A percentile compares a stretch with the other conserved stretches of the same genome.
Conservation (phyloP, 1,139 yeast species). For the Suhomyces bolitotheri region DNA sequence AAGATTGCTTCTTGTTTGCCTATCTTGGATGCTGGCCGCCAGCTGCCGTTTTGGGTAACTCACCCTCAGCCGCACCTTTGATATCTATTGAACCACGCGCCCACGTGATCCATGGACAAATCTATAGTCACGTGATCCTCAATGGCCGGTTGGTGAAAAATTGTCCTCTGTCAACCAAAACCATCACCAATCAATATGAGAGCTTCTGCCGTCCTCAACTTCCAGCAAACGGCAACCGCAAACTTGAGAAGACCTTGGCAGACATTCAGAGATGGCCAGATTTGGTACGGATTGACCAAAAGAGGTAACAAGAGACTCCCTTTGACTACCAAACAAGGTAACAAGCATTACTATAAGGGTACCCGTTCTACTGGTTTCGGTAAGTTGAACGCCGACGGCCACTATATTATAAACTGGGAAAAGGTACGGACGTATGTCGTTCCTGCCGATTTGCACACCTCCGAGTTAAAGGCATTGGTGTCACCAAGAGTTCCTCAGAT, state of each 20-base stretch:
- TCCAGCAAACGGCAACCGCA: constrained; percentile 53
- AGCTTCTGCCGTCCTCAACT: constrained; percentile 49
- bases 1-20: constrained; percentile 7
- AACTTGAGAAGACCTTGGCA: constrained; percentile 85
- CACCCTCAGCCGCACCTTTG: no score
- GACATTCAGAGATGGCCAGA: constrained; percentile 76
- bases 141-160: constrained; percentile 7
- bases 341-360: constrained; percentile 92
- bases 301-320: constrained; percentile 84
- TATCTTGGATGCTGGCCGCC: constrained; percentile 9
- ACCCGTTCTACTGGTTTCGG: constrained; percentile 96
- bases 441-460: constrained; percentile 53
- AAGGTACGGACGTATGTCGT: constrained; percentile 90
- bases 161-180: background rate
- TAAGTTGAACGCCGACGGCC: constrained; percentile 68
- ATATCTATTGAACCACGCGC: no score
- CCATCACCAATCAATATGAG: constrained; percentile 42
- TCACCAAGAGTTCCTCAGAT: constrained; percentile 68
- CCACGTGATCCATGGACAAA: background rate
- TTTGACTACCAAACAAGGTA: constrained; percentile 89
- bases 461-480: constrained; percentile 71
- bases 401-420: constrained; percentile 75
- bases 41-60: constrained; percentile 9
- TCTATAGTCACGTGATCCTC: constrained; percentile 1
- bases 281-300: constrained; percentile 77